phyloP scores from a whole-genome alignment of 2,329 filamentous ascomycete species.

The Verticillium albo-atrum region DNA sequence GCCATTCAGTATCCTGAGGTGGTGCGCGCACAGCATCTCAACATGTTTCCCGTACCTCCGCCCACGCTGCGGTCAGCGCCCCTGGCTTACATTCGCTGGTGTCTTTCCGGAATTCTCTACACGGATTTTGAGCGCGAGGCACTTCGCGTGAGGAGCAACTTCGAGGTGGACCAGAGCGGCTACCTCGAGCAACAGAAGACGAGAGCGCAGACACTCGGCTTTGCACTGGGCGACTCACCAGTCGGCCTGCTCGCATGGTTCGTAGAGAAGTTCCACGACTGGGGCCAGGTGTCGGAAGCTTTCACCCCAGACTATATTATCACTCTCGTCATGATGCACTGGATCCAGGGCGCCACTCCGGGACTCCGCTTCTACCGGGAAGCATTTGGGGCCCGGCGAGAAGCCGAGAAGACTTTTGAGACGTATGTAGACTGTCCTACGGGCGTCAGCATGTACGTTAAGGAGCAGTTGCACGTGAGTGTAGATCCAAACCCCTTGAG shows the following conservation, averaged over 20 bases:
- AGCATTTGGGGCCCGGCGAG: background rate
- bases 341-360: conserved; percentile 2
- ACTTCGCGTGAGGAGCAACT: background rate
- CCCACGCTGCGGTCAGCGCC: background rate
- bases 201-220: conserved; percentile 1
- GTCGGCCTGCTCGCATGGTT: conserved; percentile 15
- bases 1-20: conserved; percentile 8
- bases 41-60: conserved; percentile 6
- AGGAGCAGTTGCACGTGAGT: background rate
- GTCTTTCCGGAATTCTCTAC: conserved; percentile 1
- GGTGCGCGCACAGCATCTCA: conserved; percentile 5
- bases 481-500: too few species aligned
- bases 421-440: background rate
- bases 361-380: conserved; percentile 10
- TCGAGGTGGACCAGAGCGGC: background rate
- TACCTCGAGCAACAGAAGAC: conserved; percentile 1
- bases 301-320: conserved; percentile 13
- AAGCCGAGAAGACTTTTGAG: conserved; percentile 2
- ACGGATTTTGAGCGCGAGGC: conserved; percentile 2
- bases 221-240: conserved; percentile 23
- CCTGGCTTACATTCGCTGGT: background rate
- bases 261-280: conserved; percentile 9
- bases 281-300: conserved; percentile 17
- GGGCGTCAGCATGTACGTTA: conserved; percentile 1
- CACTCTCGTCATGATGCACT: conserved; percentile 14